These are phyloP conservation scores for Schoenoplectus tabernaemontani DNA, from an alignment of 202 grass and related monocot species.

Conservation along the genomic window DNA sequence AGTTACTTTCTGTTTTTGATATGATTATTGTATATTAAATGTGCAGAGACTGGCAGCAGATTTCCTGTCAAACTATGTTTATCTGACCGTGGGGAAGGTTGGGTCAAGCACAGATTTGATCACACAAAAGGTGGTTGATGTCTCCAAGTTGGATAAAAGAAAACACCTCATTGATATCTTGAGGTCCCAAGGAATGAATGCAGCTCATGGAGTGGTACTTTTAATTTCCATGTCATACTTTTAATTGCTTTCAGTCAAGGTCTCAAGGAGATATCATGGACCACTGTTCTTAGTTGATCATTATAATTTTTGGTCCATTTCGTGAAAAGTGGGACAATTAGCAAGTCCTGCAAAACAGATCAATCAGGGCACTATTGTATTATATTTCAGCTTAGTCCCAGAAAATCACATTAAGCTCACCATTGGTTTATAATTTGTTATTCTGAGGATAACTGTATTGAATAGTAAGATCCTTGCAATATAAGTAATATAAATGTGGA, in stretches of 20 bases:
- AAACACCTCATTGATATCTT: conserved; percentile 46
- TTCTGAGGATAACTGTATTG: not conserved
- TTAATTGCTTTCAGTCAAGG: not conserved
- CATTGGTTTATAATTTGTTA: not conserved
- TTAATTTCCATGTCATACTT: not conserved
- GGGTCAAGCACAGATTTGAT: conserved; percentile 76
- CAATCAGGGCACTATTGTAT: not conserved
- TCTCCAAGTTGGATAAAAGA: conserved; percentile 56
- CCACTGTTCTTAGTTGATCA: not conserved
- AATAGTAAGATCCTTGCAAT: not conserved
- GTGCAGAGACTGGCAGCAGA: conserved; percentile 55
- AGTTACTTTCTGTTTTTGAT: not conserved
- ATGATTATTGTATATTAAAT: conserved; percentile 18
- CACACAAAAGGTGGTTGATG: conserved; percentile 62
- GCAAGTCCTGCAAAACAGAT: not conserved
- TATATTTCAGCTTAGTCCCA: not conserved
- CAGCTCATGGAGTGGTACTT: conserved; percentile 38
- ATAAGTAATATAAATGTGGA: not conserved
- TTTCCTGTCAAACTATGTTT: conserved; percentile 73
- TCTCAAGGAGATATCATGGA: not conserved
- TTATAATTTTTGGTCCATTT: not conserved
- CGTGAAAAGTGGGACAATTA: not conserved
- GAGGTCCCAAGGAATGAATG: conserved; percentile 27
- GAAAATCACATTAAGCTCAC: not conserved
- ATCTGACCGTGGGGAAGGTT: conserved; percentile 69